Conservation (phyloP, 345 rosid genomes). For the Linum usitatissimum region DNA sequence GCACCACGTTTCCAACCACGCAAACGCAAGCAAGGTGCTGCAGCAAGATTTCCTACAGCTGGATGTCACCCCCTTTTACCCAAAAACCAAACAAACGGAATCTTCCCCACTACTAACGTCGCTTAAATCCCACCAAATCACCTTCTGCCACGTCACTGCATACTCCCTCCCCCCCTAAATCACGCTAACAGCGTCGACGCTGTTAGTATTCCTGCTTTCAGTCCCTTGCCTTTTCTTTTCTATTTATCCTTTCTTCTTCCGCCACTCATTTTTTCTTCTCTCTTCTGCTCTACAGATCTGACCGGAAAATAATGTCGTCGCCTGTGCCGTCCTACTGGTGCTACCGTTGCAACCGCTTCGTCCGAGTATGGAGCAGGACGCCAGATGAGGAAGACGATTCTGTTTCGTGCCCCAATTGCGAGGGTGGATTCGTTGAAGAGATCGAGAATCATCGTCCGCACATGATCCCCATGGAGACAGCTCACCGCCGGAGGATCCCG, state of each 20-base stretch:
- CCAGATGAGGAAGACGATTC: not conserved
- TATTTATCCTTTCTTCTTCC: not conserved
- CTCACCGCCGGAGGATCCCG: not conserved
- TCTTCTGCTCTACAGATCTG: not conserved
- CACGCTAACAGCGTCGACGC: slow-evolving; percentile 24
- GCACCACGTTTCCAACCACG: not conserved
- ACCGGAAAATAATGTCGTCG: slow-evolving; percentile 36
- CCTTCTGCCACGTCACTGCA: slow-evolving; percentile 7
- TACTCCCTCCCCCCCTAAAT: slow-evolving; percentile 4
- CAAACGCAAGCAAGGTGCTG: not conserved
- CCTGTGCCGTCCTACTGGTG: slow-evolving; percentile 70
- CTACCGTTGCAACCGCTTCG: slow-evolving; percentile 63
- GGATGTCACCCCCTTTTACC: slow-evolving; percentile 9
- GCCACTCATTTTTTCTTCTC: not conserved
- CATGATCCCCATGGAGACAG: not conserved
- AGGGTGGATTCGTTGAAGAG: not conserved
- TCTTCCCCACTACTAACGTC: not conserved
- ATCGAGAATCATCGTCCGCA: not conserved
- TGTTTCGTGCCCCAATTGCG: not conserved
- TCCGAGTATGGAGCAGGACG: slow-evolving; percentile 38
- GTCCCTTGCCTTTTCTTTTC: not conserved
- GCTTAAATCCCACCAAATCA: not conserved
- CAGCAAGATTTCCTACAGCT: not conserved
- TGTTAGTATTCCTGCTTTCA: slow-evolving; percentile 10
- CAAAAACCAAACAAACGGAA: not conserved